These are phyloP conservation scores for Heracleum sosnowskyi DNA, from an alignment of 129 eudicot species.

Conservation along the genomic window DNA sequence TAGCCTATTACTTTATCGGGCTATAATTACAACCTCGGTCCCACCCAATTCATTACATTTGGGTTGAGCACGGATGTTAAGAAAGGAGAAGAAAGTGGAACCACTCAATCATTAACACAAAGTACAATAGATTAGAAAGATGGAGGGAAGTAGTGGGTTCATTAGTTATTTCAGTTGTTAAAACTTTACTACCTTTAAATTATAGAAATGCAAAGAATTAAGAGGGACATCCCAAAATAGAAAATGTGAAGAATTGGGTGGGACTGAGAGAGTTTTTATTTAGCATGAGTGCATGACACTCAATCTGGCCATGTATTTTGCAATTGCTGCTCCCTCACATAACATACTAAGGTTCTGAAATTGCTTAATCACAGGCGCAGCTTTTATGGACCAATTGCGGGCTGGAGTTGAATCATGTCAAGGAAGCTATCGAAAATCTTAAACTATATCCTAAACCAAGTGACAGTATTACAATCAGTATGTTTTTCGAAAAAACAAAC, in stretches of 20 bases:
- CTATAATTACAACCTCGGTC: background rate
- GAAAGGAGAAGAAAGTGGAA: background rate
- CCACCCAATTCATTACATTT: too few species aligned
- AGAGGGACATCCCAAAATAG: background rate
- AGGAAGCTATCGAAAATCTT: slow-evolving; percentile 48
- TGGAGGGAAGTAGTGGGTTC: background rate
- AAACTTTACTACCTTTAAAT: background rate
- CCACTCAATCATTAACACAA: background rate
- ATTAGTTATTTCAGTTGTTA: too few species aligned
- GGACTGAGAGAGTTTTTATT: background rate
- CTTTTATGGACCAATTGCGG: slow-evolving; percentile 47
- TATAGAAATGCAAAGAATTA: background rate
- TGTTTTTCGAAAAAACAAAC: slow-evolving; percentile 14
- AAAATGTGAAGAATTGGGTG: background rate
- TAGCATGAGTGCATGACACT: background rate
- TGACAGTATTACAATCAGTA: slow-evolving; percentile 10
- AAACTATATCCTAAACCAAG: slow-evolving; percentile 16
- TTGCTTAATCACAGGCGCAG: slow-evolving; percentile 56
- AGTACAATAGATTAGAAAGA: background rate
- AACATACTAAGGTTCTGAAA: slow-evolving; percentile 16
- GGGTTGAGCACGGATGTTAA: background rate
- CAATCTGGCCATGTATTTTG: background rate
- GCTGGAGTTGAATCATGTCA: slow-evolving; percentile 42
- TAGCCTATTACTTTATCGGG: background rate
- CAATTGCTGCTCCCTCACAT: background rate